Base-by-base conservation (phyloP, 2,329 filamentous ascomycete species). In the Neurospora sp. region DNA sequence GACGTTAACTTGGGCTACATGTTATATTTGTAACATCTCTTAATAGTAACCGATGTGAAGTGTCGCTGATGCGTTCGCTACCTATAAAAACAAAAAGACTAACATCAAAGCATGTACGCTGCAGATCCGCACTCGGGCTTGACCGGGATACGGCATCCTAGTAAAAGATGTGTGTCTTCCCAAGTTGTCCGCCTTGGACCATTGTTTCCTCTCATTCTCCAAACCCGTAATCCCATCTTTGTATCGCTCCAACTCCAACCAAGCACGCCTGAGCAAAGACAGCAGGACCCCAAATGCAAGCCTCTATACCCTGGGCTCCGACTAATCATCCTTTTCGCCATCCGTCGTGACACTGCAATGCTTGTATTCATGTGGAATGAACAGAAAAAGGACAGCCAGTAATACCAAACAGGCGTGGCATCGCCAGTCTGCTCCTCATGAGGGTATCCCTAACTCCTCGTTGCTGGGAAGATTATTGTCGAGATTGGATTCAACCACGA, bases 241-340 rank as follows among this genome's bases (percentile, higher is more conserved):
- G 78, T 90, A 90, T 73, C 89, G 89, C 71, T 92, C 93, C 70
- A 98, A 82, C 66, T 88, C 28, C 28, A 28, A 28, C 88, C 71
- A 97, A 82, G 77, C 93, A 98, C 46, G 93, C 89, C 78, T 97
- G 93, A 68, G 95, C 95, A 82, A 94, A 97, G 66, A 97, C 86
- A 98, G 19, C 92, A 89, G 80, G 95, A 97, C 38, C 94, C 94
- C 36, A 97, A 78, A 80, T 98, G 92, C 38, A 86, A 83, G 33
- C 91, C 92, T 72, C 90, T 88, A 68, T 87, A 87, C 43, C 89
- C 92, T 68, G 89, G 84, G 66, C 87, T 85, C 77, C 93, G 92
- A 79, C 91, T 3, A 17, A 7, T 58, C 46, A 58, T 13, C 46
- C 23, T 58, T 28, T 11, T 23, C n/a, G 8, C 7, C 7, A 23